phyloP scores from a whole-genome alignment of 371 early-diverging fungal genomes.

The Zopfochytrium polystomum region DNA sequence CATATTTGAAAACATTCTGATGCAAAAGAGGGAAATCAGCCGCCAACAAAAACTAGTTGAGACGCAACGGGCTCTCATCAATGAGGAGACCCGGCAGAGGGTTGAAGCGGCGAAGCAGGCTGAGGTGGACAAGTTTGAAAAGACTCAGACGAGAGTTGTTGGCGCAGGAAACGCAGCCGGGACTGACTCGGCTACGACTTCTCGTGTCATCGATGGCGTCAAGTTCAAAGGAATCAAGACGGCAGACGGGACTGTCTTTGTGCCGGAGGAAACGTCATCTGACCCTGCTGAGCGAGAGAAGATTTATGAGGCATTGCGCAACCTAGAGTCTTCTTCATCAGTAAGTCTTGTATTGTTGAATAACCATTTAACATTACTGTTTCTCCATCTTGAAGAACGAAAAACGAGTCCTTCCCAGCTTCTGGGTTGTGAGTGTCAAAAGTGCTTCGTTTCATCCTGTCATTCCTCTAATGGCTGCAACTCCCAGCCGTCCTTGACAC shows the following conservation, averaged over 20 bases:
- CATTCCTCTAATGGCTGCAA: neutral
- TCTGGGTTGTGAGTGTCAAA: constrained; percentile 69
- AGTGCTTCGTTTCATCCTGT: constrained; percentile 7
- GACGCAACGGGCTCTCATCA: constrained; percentile 29
- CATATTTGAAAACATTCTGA: constrained; percentile 77
- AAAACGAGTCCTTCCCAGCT: constrained; percentile 66
- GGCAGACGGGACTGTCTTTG: constrained; percentile 25
- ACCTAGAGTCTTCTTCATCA: constrained; percentile 49
- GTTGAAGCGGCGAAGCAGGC: constrained; percentile 51
- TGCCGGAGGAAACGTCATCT: constrained; percentile 40
- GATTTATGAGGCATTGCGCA: constrained; percentile 50
- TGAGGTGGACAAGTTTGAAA: constrained; percentile 61
- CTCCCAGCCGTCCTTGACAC: constrained; percentile 70
- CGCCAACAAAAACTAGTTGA: constrained; percentile 51
- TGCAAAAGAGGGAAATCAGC: constrained; percentile 79
- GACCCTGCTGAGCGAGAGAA: constrained; percentile 45
- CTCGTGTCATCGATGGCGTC: constrained; percentile 27
- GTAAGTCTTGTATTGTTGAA: too few species aligned
- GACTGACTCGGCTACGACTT: constrained; percentile 6
- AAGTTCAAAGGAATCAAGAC: constrained; percentile 37
- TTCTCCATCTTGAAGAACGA: constrained; percentile 26
- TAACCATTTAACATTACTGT: constrained; percentile 1
- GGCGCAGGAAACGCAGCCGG: constrained; percentile 26
- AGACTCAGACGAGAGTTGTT: constrained; percentile 62
- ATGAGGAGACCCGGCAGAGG: constrained; percentile 33